Evolutionary conservation across 2,329 filamentous ascomycete species (phyloP), one percentile per base, ranked within the genome.

Genomic region (Lizonia empirigonia): DNA sequence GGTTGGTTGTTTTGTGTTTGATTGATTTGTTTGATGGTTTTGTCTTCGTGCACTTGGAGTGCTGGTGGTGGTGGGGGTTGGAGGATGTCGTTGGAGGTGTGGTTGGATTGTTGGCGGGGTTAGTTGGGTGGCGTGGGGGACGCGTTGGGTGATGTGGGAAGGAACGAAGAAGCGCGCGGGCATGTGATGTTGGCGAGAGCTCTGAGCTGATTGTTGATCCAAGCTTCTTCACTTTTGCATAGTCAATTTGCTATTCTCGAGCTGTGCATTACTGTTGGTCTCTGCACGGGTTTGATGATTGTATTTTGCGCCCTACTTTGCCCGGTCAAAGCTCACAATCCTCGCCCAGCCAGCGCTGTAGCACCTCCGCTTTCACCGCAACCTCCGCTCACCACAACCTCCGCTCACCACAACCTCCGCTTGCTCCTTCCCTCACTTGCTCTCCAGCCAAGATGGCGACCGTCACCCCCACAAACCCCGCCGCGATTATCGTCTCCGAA

Each of bases 121-220:
- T n/a, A n/a, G n/a, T n/a, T n/a, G n/a, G n/a, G 19, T 23, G 47
- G 24, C 9, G 38, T 29, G 27, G 32, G n/a, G 37, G 45, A 45
- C 47, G 47, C 39, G 39, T 23, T 22, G 30, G 7, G n/a, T n/a
- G 30, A 48, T 53, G 56, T 54, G 39, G 57, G 29, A 52, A 42
- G 50, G 46, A n/a, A n/a, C n/a, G n/a, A n/a, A n/a, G n/a, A 42
- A 45, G 48, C 49, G 20, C 37, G 48, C 9, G 16, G 18, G 13
- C 48, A 50, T 40, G 48, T 50, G 48, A 50, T 60, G 53, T 67
- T 66, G 64, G 64, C 63, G 51, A 24, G 22, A 48, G 46, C 49
- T 59, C 47, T 29, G 34, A n/a, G 13, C 15, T 26, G 24, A 23
- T 38, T 29, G 34, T 36, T 53, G 38, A 48, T 38, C 30, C 22